These are phyloP conservation scores for Chenopodium formosanum DNA, from an alignment of 148 eudicot species.

Conservation along the genomic window DNA sequence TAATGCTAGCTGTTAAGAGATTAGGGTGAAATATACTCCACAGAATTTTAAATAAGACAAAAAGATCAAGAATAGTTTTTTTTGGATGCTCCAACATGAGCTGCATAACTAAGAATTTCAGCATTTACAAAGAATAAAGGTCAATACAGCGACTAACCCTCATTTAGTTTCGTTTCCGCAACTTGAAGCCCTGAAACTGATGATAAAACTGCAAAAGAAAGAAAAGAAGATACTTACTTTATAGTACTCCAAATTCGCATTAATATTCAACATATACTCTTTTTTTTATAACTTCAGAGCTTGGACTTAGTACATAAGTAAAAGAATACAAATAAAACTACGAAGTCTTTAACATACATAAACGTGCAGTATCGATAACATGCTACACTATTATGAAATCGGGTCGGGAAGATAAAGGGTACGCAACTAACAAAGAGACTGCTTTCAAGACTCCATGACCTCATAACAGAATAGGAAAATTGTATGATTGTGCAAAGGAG, in stretches of 20 bases:
- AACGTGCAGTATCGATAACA: not conserved
- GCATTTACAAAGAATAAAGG: slow-evolving; percentile 1
- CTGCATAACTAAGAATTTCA: not conserved
- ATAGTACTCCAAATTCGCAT: not conserved
- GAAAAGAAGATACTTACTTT: not conserved
- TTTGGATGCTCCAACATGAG: not conserved
- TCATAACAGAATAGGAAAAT: too few relatives aligned
- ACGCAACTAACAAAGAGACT: not conserved
- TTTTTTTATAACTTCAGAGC: not conserved
- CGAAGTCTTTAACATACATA: not conserved
- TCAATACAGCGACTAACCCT: slow-evolving; percentile 44
- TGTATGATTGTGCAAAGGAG: too few relatives aligned
- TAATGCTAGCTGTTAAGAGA: not conserved
- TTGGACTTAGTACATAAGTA: not conserved
- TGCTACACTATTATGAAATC: not conserved
- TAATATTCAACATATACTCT: not conserved
- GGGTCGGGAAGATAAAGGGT: not conserved
- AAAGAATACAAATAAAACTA: not conserved
- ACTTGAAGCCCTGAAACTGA: slow-evolving; percentile 81
- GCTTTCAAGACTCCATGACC: not conserved
- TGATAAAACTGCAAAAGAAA: slow-evolving; percentile 68
- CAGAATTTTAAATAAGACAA: not conserved
- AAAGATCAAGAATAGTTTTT: not conserved
- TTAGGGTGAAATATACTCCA: not conserved
- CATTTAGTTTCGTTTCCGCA: slow-evolving; percentile 36